phyloP scores from a whole-genome alignment of 2,329 filamentous ascomycete genomes.

The Colletotrichum simmondsii region DNA sequence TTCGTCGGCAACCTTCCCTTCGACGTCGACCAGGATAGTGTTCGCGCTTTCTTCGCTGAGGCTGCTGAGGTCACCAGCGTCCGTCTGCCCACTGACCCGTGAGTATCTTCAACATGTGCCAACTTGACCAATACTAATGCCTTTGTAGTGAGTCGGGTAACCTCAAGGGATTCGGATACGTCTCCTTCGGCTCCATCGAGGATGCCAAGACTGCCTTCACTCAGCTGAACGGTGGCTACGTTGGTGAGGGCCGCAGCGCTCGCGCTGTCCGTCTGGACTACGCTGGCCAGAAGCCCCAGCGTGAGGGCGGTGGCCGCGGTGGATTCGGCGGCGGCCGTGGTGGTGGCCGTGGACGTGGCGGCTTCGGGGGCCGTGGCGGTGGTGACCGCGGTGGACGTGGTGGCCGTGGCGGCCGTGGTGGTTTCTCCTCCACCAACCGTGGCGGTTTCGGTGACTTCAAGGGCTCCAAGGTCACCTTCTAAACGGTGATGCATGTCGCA shows the following conservation, averaged over 20 bases:
- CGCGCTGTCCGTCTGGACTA: conserved; percentile 87
- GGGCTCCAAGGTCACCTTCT: conserved; percentile 84
- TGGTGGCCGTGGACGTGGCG: conserved; percentile 62
- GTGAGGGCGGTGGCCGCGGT: conserved; percentile 62
- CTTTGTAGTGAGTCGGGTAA: conserved; percentile 75
- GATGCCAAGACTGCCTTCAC: conserved; percentile 83
- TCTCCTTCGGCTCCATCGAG: conserved; percentile 83
- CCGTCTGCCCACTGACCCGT: conserved; percentile 87
- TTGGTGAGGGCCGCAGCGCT: conserved; percentile 73
- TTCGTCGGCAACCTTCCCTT: conserved; percentile 94
- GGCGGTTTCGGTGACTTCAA: conserved; percentile 58
- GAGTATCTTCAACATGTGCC: conserved; percentile 45
- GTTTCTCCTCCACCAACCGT: conserved; percentile 56
- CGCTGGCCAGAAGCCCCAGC: conserved; percentile 71
- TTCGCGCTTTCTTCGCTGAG: conserved; percentile 79
- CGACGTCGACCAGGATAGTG: conserved; percentile 79
- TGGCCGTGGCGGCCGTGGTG: conserved; percentile 63
- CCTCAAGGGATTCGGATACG: conserved; percentile 93
- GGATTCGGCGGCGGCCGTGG: conserved; percentile 50
- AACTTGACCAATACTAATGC: conserved; percentile 38
- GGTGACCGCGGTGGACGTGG: conserved; percentile 61
- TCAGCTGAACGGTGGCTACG: conserved; percentile 73
- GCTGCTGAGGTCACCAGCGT: conserved; percentile 79
- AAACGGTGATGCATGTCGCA: conserved; percentile 47
- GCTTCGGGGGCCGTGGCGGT: conserved; percentile 61